Percentiles rank a stretch among this genome's conserved stretches.
Evolutionary conservation across 108 stramenopile species (phyloP).

Genomic region (Schizochytrium sp.): DNA sequence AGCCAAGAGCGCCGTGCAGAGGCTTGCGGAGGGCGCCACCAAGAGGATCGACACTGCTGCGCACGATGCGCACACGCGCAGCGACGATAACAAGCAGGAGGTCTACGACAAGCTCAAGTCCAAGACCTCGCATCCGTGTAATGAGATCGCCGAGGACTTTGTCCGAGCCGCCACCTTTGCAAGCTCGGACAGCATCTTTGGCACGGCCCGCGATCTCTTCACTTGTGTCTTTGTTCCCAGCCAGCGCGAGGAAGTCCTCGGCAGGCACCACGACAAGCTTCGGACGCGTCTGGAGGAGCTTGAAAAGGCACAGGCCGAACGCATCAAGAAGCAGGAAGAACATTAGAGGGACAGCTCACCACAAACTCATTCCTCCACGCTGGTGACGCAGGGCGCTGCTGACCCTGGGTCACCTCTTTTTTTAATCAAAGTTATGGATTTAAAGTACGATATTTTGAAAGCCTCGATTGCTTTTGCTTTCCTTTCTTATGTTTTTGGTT

Average conservation of each 20-base stretch:
- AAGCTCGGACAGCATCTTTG: neutral
- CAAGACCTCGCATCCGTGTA: neutral
- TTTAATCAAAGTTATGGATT: no score
- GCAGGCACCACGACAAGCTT: neutral
- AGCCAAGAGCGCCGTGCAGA: no score
- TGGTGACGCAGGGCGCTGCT: no score
- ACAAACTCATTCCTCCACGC: no score
- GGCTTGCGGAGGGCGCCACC: no score
- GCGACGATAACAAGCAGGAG: neutral
- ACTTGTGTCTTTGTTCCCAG: neutral
- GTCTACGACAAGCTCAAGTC: neutral
- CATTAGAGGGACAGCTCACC: no score
- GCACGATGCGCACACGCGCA: neutral
- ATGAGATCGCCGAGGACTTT: neutral
- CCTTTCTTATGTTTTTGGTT: no score
- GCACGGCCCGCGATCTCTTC: neutral
- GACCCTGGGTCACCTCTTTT: no score
- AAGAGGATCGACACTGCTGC: neutral
- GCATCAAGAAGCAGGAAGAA: no score
- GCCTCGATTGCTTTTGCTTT: no score
- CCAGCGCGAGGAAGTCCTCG: neutral
- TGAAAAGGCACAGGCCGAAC: neutral
- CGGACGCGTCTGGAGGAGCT: neutral
- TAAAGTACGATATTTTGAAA: no score
- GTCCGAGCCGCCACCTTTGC: neutral